Evolutionary conservation across 73 alveolate species (phyloP).

Genomic region (Symbiodinium pilosum): DNA sequence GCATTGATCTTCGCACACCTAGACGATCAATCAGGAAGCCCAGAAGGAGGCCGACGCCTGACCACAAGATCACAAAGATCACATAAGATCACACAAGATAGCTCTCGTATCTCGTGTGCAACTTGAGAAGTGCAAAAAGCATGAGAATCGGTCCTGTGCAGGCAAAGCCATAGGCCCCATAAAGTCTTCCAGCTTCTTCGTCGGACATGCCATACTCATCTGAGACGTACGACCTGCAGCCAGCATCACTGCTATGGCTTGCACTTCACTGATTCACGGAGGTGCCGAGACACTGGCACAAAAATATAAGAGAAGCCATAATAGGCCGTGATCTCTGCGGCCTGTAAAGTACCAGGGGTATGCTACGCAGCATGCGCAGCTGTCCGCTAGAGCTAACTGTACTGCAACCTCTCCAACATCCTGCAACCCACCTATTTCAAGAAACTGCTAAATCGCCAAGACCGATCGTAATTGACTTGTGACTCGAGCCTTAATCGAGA

Average conservation of each 20-base stretch:
- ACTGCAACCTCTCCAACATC: neutral
- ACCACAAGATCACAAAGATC: neutral
- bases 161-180: conserved; percentile 85
- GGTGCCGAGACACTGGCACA: neutral
- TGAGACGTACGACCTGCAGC: conserved; percentile 50
- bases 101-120: neutral
- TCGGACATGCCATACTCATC: conserved; percentile 94
- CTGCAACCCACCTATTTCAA: too few relatives aligned
- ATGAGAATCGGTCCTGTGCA: conserved; percentile 39
- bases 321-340: conserved; percentile 91
- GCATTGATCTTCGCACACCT: conserved; percentile 62
- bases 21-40: conserved; percentile 66
- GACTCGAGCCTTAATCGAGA: conserved; percentile 77
- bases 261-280: neutral
- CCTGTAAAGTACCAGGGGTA: neutral
- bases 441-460: too few relatives aligned
- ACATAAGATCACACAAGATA: neutral
- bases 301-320: conserved; percentile 78
- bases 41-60: conserved; percentile 55
- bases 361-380: too few relatives aligned
- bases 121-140: too few relatives aligned
- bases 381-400: neutral
- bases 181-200: conserved; percentile 80
- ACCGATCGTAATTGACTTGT: too few relatives aligned
- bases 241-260: too few relatives aligned